Evolutionary conservation across 306 rosid species (phyloP), one percentile per base, ranked within the genome.

Genomic region (Mimosa pudica): DNA sequence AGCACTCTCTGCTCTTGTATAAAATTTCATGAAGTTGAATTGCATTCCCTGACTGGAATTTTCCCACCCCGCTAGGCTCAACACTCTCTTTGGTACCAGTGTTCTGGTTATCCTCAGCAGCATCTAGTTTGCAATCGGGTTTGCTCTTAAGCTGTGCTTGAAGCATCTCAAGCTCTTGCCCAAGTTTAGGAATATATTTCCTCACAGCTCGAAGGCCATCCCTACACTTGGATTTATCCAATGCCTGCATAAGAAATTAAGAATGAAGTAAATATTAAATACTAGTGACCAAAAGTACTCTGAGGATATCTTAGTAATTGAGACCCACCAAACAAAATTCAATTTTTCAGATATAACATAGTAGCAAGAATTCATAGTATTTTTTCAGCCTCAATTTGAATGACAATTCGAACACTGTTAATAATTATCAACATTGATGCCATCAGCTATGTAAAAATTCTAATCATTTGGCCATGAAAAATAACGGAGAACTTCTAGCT

Each of bases 161-260:
- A 80, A 95, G 90, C 81, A 95, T 88, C 84, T 86, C 89, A 70
- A 95, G 96, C 69, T 91, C 97, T 75, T 92, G 97, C 76, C 90
- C 86, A 4, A 95, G 96, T 80, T 77, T 90, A 10, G 98, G 98
- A 75, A 92, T 91, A 61, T 89, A 68, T 83, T 87, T 91, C 82
- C 96, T 86, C 71, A 95, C 94, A 72, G 97, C 94, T 17, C 94
- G 90, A 51, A 95, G 96, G 73, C 92, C 93, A 79, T 95, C 99
- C 85, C 89, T 79, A 42, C 91, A 88, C 81, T 90, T 95, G 66
- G 99, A 95, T 89, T 95, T 93, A 84, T 93, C 98, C 89, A 95
- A 84, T 85, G 97, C 99, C 98, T 94, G 88, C 65, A 75, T 46
- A 55, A 75, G 73, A 68, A 68, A 68, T 68, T 42, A n/a, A 68